Percentiles rank a stretch among this genome's conserved stretches.
These are phyloP conservation scores for Hypomontagnella monticulosa DNA, from an alignment of 495 filamentous ascomycete genomes.

Conservation along the genomic window DNA sequence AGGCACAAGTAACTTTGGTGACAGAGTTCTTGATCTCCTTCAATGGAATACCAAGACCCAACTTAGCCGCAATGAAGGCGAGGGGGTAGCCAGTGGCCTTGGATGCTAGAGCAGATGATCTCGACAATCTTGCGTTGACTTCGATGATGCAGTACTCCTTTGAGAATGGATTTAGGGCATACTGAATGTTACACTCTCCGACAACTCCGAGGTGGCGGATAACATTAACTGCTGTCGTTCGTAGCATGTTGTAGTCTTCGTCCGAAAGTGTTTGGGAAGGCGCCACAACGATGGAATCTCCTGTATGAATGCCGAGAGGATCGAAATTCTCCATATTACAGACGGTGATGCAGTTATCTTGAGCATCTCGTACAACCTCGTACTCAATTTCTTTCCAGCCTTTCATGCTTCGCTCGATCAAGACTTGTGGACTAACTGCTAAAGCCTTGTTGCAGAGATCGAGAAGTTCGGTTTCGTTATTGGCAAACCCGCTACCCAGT, in stretches of 20 bases:
- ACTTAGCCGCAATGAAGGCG: conserved; percentile 94
- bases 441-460: conserved; percentile 96
- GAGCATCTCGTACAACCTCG: conserved; percentile 94
- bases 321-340: conserved; percentile 99
- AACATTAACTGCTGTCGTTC: conserved; percentile 98
- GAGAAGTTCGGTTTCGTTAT: conserved; percentile 84
- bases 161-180: conserved; percentile 95
- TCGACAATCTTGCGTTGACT: conserved; percentile 95
- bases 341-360: conserved; percentile 99
- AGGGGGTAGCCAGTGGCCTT: conserved; percentile 97
- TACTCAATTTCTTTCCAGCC: conserved; percentile 99
- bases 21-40: conserved; percentile 98
- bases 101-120: conserved; percentile 93
- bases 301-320: conserved; percentile 96
- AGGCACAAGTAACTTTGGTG: conserved; percentile 94
- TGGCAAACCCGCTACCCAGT: conserved; percentile 93
- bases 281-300: conserved; percentile 97
- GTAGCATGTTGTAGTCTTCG: conserved; percentile 99
- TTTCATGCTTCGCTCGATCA: conserved; percentile 98
- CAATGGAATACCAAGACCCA: conserved; percentile 91
- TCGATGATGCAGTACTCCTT: conserved; percentile 99
- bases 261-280: conserved; percentile 97
- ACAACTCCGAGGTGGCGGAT: conserved; percentile 97
- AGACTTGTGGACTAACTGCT: conserved; percentile 92
- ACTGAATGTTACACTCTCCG: conserved; percentile 99